A percentile compares a stretch with the other conserved stretches of the same genome.
phyloP scores from a whole-genome alignment of 768 basidiomycete species.

The Trametes elegans region DNA sequence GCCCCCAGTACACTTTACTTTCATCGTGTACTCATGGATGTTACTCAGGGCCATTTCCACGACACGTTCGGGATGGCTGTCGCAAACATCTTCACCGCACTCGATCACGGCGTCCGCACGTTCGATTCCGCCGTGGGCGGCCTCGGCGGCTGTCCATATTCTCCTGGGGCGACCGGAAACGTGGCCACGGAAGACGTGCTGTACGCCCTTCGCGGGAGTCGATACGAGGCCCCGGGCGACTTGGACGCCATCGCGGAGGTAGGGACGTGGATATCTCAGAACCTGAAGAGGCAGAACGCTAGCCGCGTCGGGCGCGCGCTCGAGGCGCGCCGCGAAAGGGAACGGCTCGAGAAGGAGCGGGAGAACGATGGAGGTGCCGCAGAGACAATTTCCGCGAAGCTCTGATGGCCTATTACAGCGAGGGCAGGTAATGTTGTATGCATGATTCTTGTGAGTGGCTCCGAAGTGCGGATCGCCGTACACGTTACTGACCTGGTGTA shows the following conservation, averaged over 20 bases:
- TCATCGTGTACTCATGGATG: not conserved
- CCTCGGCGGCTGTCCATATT: slow-evolving; percentile 93
- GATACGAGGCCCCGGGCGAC: slow-evolving; percentile 57
- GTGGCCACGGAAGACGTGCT: slow-evolving; percentile 92
- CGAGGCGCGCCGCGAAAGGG: slow-evolving; percentile 46
- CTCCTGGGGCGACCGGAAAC: slow-evolving; percentile 94
- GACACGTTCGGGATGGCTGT: slow-evolving; percentile 87
- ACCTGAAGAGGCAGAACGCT: slow-evolving; percentile 63
- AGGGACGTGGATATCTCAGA: slow-evolving; percentile 79
- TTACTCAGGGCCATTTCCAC: slow-evolving; percentile 59
- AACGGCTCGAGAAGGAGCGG: slow-evolving; percentile 26
- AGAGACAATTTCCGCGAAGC: slow-evolving; percentile 17
- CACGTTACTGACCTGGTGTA: no score
- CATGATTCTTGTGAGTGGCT: no score
- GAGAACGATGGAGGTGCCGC: slow-evolving; percentile 23
- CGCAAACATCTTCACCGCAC: slow-evolving; percentile 70
- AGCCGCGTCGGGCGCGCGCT: slow-evolving; percentile 79
- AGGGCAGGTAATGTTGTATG: not conserved
- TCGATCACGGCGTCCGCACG: slow-evolving; percentile 72
- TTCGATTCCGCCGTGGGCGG: slow-evolving; percentile 86
- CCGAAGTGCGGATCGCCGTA: no score
- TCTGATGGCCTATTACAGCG: not conserved
- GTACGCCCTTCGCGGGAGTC: slow-evolving; percentile 71
- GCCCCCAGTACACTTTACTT: not conserved
- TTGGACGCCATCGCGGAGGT: slow-evolving; percentile 69